phyloP scores from a whole-genome alignment of 2,329 filamentous ascomycete species.

The Magnaporthales sp. region DNA sequence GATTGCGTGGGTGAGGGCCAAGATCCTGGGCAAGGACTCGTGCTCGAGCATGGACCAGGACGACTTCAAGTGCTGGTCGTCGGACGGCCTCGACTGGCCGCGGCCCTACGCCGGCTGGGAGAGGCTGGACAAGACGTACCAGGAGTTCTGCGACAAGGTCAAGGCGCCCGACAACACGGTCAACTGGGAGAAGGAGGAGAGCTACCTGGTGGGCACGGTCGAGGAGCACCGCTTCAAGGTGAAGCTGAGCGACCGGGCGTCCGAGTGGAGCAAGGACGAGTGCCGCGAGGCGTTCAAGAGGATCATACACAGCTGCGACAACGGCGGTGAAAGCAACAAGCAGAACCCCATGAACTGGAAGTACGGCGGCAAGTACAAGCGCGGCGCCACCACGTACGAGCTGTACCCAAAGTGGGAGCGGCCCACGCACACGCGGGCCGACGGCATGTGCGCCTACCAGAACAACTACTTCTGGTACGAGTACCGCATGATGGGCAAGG shows the following conservation, averaged over 20 bases:
- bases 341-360: conserved; percentile 17
- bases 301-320: conserved; percentile 19
- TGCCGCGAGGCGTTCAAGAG: conserved; percentile 11
- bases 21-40: conserved; percentile 11
- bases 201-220: conserved; percentile 15
- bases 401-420: conserved; percentile 5
- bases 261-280: conserved; percentile 11
- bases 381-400: conserved; percentile 5
- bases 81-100: conserved; percentile 10
- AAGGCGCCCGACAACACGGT: conserved; percentile 9
- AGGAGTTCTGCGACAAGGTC: conserved; percentile 19
- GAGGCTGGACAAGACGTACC: conserved; percentile 16
- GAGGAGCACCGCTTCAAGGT: conserved; percentile 16
- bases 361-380: conserved; percentile 7
- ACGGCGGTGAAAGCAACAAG: conserved; percentile 11
- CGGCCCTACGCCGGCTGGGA: conserved; percentile 21
- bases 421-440: neutral
- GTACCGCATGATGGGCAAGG: conserved; percentile 5
- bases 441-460: conserved; percentile 6
- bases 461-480: neutral
- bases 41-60: conserved; percentile 10
- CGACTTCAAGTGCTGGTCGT: conserved; percentile 19
- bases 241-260: conserved; percentile 8
- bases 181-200: conserved; percentile 14
- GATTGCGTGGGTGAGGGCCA: conserved; percentile 14